Conservation (phyloP, 2,329 filamentous ascomycete genomes). For the Cercospora zeae-maydis region DNA sequence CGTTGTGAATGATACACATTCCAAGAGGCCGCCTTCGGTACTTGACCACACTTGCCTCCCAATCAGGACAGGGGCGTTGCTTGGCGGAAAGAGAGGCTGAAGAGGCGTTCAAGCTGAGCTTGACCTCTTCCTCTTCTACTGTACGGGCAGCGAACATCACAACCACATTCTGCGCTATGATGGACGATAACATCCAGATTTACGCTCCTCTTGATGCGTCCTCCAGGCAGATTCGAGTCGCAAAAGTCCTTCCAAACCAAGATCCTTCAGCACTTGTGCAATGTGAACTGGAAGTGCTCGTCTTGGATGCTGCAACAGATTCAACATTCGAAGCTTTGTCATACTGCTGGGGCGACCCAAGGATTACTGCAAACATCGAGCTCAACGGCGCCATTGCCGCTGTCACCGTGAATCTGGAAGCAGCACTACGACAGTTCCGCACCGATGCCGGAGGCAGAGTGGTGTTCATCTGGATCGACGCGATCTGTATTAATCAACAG, state of each 20-base stretch:
- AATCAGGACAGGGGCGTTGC: background rate
- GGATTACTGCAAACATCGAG: background rate
- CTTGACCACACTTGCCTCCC: background rate
- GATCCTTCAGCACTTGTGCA: background rate
- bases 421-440: constrained; percentile 2
- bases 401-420: background rate
- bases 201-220: background rate
- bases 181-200: background rate
- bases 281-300: background rate
- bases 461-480: constrained; percentile 18
- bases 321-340: constrained; percentile 10
- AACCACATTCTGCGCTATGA: background rate
- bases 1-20: background rate
- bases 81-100: background rate
- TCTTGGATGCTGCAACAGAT: background rate
- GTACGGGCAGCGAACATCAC: background rate
- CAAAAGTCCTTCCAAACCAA: background rate
- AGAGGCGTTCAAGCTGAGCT: constrained; percentile 4
- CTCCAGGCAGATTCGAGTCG: background rate
- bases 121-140: background rate
- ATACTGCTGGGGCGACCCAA: constrained; percentile 12
- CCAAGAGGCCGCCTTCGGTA: background rate
- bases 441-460: background rate
- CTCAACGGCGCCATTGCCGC: background rate
- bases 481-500: constrained; percentile 20